Conservation (phyloP, 1,139 yeast species). For the Sugiyamaella novakii region DNA sequence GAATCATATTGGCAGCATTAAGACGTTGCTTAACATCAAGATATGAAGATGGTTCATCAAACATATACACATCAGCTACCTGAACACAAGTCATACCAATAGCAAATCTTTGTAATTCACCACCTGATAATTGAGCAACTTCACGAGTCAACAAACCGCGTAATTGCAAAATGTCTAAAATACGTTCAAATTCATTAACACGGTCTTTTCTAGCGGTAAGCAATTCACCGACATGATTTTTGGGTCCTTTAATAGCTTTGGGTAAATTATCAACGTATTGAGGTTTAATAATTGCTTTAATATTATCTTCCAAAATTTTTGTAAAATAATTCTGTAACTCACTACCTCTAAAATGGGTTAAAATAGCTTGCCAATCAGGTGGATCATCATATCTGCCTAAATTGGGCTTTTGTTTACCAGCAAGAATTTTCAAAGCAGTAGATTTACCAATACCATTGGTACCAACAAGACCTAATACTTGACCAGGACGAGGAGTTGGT, state of each 20-base stretch:
- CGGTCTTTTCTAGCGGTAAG: conserved; percentile 75
- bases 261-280: conserved; percentile 98
- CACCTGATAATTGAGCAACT: conserved; percentile 89
- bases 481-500: conserved; percentile 99
- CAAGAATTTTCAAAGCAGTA: conserved; percentile 94
- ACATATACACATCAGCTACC: conserved; percentile 94
- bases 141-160: conserved; percentile 77
- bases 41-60: conserved; percentile 98
- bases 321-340: conserved; percentile 96
- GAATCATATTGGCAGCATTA: conserved; percentile 92
- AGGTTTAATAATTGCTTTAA: conserved; percentile 94
- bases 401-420: conserved; percentile 98
- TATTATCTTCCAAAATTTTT: conserved; percentile 87
- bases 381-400: conserved; percentile 92
- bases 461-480: conserved; percentile 95
- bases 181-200: conserved; percentile 59
- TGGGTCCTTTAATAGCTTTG: conserved; percentile 89
- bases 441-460: conserved; percentile 99
- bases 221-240: conserved; percentile 83
- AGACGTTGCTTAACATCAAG: conserved; percentile 98
- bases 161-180: conserved; percentile 72
- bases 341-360: conserved; percentile 90
- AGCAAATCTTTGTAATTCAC: conserved; percentile 97
- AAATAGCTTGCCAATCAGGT: conserved; percentile 95
- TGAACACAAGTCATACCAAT: conserved; percentile 97